Evolutionary conservation across 305 asterid species (phyloP).

Genomic region (Solanum hybrid): DNA sequence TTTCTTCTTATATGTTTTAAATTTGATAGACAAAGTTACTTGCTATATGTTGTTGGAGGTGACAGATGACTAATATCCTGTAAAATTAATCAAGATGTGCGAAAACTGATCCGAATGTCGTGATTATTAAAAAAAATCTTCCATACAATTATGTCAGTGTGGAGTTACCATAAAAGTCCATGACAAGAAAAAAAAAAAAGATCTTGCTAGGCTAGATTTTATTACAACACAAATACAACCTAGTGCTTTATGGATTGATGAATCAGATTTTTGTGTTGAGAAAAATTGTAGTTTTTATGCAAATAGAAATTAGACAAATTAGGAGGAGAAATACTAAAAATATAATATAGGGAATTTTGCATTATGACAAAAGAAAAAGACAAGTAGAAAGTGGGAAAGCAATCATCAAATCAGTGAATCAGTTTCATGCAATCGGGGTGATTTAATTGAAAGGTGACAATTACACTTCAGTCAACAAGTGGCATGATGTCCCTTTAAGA

Average conservation of each 20-base stretch:
- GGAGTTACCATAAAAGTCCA: background rate
- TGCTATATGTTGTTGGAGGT: background rate
- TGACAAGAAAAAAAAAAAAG: background rate
- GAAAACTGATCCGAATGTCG: accelerated
- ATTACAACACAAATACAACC: background rate
- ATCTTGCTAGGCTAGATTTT: background rate
- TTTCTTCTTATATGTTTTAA: background rate
- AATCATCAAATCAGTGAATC: background rate
- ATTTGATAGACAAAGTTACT: background rate
- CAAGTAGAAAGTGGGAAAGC: background rate
- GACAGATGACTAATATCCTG: background rate
- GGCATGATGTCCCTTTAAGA: background rate
- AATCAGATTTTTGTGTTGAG: background rate
- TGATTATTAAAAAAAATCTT: background rate
- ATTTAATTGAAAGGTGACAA: background rate
- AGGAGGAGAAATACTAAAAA: background rate
- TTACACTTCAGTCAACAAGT: background rate
- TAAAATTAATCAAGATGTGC: background rate
- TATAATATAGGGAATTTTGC: background rate
- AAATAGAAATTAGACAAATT: background rate
- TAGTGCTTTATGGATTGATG: background rate
- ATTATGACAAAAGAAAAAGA: background rate
- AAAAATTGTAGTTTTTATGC: background rate
- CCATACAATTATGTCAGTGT: background rate
- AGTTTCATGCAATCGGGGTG: background rate